Evolutionary conservation across 495 filamentous ascomycete species (phyloP), one percentile per base, ranked within the genome.

Genomic region (Bryoglossum gracile): DNA sequence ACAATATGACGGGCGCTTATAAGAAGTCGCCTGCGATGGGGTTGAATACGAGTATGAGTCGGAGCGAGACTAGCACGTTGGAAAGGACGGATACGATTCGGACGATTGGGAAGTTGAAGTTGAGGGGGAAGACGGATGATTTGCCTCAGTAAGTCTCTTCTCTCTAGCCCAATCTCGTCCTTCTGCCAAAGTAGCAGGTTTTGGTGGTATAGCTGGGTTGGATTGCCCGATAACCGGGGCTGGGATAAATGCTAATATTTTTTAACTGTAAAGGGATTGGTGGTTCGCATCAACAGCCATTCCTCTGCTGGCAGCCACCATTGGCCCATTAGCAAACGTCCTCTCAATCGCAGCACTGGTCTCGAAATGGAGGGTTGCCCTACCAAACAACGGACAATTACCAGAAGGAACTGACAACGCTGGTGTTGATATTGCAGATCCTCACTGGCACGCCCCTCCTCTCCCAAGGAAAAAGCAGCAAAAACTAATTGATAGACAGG

Each of bases 221-320:
- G 26, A 30, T 30, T 30, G n/a, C n/a, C n/a, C n/a, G n/a, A 30
- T 30, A 13, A 6, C 26, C 26, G 26, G 6, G 26, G 26, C 5
- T 30, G 26, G 6, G 5, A 13, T 6, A 13, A 30, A 30, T 30
- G 26, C 13, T 5, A 30, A 30, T 11, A n/a, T n/a, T n/a, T n/a
- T n/a, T n/a, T n/a, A n/a, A n/a, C n/a, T n/a, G n/a, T n/a, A 24
- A 13, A 60, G 57, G 32, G 46, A 60, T 32, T 89, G 85, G 85
- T 89, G 84, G 85, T 77, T 87, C 50, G 86, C 86, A 1, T 84
- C 81, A 0, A 90, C 82, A 3, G 83, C 80, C 10, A 85, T 88
- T 37, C 85, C 85, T 8, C 70, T 90, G 4, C 61, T 87, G 3
- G 84, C 84, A 0, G 85, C 85, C 4, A 81, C 83, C 1, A 73